These are phyloP conservation scores for Penicillium angulare DNA, from an alignment of 495 filamentous ascomycete species.

Conservation along the genomic window DNA sequence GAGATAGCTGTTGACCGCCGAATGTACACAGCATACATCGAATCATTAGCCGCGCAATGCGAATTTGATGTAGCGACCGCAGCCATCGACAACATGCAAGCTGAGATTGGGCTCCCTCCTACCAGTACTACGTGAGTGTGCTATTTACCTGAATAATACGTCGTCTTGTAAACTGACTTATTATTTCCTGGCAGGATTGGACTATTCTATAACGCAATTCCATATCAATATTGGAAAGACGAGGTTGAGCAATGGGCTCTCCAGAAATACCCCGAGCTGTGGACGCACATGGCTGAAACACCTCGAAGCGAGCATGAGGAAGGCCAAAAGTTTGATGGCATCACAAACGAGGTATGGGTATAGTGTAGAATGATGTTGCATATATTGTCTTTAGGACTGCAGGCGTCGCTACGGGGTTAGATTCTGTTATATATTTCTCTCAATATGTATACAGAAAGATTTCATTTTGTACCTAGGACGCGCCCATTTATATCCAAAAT, in stretches of 20 bases:
- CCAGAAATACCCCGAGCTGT: constrained; percentile 62
- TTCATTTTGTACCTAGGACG: no score
- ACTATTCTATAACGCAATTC: constrained; percentile 69
- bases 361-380: no score
- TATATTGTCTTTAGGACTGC: no score
- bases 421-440: no score
- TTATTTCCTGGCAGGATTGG: constrained; percentile 54
- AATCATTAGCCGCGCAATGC: constrained; percentile 68
- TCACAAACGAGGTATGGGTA: constrained; percentile 28
- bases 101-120: constrained; percentile 60
- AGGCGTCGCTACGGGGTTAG: no score
- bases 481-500: no score
- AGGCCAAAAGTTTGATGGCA: constrained; percentile 35
- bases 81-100: constrained; percentile 63
- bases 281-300: constrained; percentile 54
- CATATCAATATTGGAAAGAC: constrained; percentile 56
- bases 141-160: no score
- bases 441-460: no score
- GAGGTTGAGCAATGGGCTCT: constrained; percentile 70
- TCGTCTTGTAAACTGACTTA: not conserved
- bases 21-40: constrained; percentile 72
- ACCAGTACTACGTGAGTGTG: constrained; percentile 71
- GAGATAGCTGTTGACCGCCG: constrained; percentile 70
- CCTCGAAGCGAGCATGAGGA: constrained; percentile 39
- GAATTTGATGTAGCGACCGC: constrained; percentile 62